phyloP scores from a whole-genome alignment of 371 early-diverging fungal species.

The Mortierella sp. region DNA sequence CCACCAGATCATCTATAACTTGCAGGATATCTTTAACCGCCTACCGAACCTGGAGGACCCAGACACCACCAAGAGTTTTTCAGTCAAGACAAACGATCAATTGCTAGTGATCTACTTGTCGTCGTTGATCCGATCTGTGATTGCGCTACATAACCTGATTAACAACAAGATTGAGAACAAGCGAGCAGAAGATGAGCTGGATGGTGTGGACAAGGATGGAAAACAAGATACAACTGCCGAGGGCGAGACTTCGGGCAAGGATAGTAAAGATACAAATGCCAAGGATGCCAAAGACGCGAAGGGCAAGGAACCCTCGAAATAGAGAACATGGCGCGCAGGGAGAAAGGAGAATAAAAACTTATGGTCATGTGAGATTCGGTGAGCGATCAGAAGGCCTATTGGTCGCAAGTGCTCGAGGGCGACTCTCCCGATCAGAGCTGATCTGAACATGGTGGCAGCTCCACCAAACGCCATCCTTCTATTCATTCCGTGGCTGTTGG shows the following conservation, averaged over 20 bases:
- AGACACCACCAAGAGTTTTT: conserved; percentile 82
- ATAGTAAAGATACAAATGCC: conserved; percentile 32
- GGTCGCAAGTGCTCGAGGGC: too few species aligned
- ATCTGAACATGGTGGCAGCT: too few species aligned
- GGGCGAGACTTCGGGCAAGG: conserved; percentile 19
- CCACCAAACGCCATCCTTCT: too few species aligned
- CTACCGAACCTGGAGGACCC: conserved; percentile 87
- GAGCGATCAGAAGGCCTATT: too few species aligned
- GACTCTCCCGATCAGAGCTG: too few species aligned
- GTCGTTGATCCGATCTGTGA: conserved; percentile 89
- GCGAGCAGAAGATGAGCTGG: conserved; percentile 56
- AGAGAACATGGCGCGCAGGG: too few species aligned
- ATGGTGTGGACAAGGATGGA: conserved; percentile 54
- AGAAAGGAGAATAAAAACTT: too few species aligned
- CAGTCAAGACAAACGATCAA: conserved; percentile 96
- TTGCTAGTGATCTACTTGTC: conserved; percentile 91
- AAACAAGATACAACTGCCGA: conserved; percentile 31
- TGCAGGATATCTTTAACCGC: conserved; percentile 96
- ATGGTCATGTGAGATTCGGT: too few species aligned
- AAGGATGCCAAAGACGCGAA: conserved; percentile 18
- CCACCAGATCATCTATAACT: conserved; percentile 94
- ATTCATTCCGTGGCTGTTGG: too few species aligned
- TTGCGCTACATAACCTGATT: conserved; percentile 96
- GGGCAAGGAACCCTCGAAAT: conserved; percentile 33
- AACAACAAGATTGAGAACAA: conserved; percentile 87